These are phyloP conservation scores for Zopfia rhizophila DNA, from an alignment of 2,329 filamentous ascomycete species.

Conservation along the genomic window DNA sequence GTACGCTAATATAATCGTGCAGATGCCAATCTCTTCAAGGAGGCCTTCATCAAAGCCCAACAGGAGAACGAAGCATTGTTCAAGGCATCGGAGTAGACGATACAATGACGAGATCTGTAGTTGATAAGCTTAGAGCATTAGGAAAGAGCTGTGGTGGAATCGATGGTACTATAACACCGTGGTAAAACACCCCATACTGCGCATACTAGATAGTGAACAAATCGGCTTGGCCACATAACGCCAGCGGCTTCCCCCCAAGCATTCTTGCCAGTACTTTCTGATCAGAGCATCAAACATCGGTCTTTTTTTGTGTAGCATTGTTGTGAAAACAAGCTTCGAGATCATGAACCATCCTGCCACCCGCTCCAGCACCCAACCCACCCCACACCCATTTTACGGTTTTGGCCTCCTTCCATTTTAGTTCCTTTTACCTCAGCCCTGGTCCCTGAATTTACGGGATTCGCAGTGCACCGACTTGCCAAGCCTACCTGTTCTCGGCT, in stretches of 20 bases:
- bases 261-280: too few relatives aligned
- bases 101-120: constrained; percentile 3
- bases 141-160: constrained; percentile 25
- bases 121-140: constrained; percentile 12
- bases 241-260: constrained; percentile 19
- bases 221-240: constrained; percentile 31
- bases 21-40: constrained; percentile 99
- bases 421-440: too few relatives aligned
- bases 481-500: too few relatives aligned
- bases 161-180: constrained; percentile 41
- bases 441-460: too few relatives aligned
- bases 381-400: too few relatives aligned
- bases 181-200: constrained; percentile 44
- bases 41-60: constrained; percentile 95
- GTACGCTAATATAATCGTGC: constrained; percentile 40
- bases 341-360: constrained; percentile 15
- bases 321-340: constrained; percentile 19
- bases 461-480: too few relatives aligned
- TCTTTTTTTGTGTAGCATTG: too few relatives aligned
- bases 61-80: constrained; percentile 94
- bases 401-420: too few relatives aligned
- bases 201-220: constrained; percentile 50
- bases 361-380: constrained; percentile 22
- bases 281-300: too few relatives aligned
- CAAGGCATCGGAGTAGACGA: constrained; percentile 60